Evolutionary conservation across 1,284 basidiomycete genomes (phyloP).

Genomic region (Agaricales sp.): DNA sequence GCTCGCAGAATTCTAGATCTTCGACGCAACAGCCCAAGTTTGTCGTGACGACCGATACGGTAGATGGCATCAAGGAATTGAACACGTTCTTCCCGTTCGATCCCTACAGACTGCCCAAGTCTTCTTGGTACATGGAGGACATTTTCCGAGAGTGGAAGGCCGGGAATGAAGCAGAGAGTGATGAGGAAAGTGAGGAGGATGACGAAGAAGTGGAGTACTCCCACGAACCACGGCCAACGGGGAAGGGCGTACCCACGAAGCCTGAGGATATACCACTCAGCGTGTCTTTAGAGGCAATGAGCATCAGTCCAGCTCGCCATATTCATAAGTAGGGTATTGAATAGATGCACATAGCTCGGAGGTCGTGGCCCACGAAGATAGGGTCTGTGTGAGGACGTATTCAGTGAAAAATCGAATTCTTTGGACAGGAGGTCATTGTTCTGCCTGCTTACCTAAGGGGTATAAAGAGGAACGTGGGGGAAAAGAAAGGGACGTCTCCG

Average conservation of each 20-base stretch:
- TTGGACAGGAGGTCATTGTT: too few species aligned
- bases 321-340: too few species aligned
- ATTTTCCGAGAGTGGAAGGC: constrained; percentile 71
- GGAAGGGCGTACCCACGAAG: constrained; percentile 19
- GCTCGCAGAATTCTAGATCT: constrained; percentile 16
- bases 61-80: constrained; percentile 56
- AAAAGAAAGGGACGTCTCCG: background rate
- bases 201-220: constrained; percentile 22
- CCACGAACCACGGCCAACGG: constrained; percentile 9
- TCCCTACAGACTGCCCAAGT: constrained; percentile 83
- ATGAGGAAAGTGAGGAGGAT: constrained; percentile 41
- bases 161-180: constrained; percentile 65
- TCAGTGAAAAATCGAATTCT: too few species aligned
- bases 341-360: too few species aligned
- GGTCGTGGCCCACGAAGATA: too few species aligned
- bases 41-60: constrained; percentile 17
- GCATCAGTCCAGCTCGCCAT: constrained; percentile 67
- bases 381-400: too few species aligned
- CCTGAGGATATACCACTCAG: constrained; percentile 39
- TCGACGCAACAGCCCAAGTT: constrained; percentile 20
- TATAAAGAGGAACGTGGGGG: background rate
- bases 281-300: constrained; percentile 66
- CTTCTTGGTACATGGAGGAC: constrained; percentile 54
- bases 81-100: constrained; percentile 99
- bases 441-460: too few species aligned